Base-by-base conservation (phyloP, 139 green algal species). In the Volvox reticuliferus region DNA sequence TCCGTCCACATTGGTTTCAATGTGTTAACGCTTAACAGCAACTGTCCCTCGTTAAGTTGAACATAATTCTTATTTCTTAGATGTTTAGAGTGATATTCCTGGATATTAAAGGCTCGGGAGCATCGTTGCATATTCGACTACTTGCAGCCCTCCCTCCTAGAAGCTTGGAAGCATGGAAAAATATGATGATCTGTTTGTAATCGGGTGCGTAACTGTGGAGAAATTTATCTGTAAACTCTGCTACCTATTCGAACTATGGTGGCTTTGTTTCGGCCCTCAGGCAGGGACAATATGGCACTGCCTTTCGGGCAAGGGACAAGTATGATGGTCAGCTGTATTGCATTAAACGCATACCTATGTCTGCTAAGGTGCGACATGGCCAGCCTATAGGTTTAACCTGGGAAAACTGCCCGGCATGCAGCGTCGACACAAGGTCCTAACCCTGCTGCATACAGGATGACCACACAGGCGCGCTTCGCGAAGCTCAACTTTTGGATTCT, bases 291-390 rank as follows among this genome's bases (percentile, higher is more conserved):
- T 91, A 91, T 91, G 87, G 87, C 76, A 86, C 76, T 3, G 95
- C 92, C 13, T 91, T 94, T 77, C 91, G 92, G 50, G 94, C 90
- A 3, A n/a, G 32, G 24, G 82, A 93, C 90, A 91, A 89, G 73
- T 12, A 36, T 13, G 93, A 96, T 87, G 82, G 90, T 0, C 55
- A 92, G 6, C 75, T 93, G 0, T 96, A 94, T 37, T 97, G 95
- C 80, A 82, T 95, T 55, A 97, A 97, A 86, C 86, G 90, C 12
- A 96, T 97, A 37, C 87, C 89, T 5, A 92, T 96, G 89, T 91
- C 89, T 19, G 88, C 81, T 0, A 95, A 95, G 93, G 92, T 94
- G 50, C 0, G 87, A 73, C 5, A 24, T 24, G 65, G 12, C 24
- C 2, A 20, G 71, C 9, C 44, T 9, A 36, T 14, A 36, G 28